Percentiles rank a stretch among this genome's conserved stretches.
Evolutionary conservation across 2,329 filamentous ascomycete genomes (phyloP).

Genomic region (Exutisphaerella laricina): DNA sequence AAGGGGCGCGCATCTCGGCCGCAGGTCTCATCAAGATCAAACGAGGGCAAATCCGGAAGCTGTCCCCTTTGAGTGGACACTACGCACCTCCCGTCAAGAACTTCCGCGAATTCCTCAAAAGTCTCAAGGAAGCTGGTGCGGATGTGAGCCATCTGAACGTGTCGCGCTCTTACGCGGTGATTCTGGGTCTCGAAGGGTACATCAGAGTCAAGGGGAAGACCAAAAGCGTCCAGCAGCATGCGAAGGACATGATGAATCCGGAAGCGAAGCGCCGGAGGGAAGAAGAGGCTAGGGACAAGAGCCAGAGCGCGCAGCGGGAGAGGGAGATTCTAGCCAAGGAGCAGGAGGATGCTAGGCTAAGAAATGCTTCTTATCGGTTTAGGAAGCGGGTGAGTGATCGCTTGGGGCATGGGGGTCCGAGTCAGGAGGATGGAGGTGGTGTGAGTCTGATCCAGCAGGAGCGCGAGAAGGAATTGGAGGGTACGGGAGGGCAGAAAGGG

Average conservation of each 20-base stretch:
- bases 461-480: no score
- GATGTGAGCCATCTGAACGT: slow-evolving; percentile 76
- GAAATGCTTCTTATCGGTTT: slow-evolving; percentile 32
- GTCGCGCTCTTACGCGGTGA: slow-evolving; percentile 72
- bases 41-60: slow-evolving; percentile 66
- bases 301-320: slow-evolving; percentile 55
- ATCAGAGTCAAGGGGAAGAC: slow-evolving; percentile 61
- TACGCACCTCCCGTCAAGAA: slow-evolving; percentile 79
- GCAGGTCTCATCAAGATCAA: slow-evolving; percentile 83
- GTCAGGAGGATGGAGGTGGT: background rate
- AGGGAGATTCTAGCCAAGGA: slow-evolving; percentile 46
- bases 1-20: slow-evolving; percentile 72
- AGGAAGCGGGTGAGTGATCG: slow-evolving; percentile 20
- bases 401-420: background rate
- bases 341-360: slow-evolving; percentile 37
- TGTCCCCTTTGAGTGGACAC: slow-evolving; percentile 67
- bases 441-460: background rate
- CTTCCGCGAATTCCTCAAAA: slow-evolving; percentile 74
- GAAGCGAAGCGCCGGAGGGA: slow-evolving; percentile 49
- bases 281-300: slow-evolving; percentile 52
- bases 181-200: slow-evolving; percentile 79
- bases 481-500: no score
- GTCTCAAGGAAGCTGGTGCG: slow-evolving; percentile 64
- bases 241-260: slow-evolving; percentile 57
- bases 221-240: slow-evolving; percentile 50